Conservation (phyloP, 768 basidiomycete genomes). For the Lactifluus piperatus region DNA sequence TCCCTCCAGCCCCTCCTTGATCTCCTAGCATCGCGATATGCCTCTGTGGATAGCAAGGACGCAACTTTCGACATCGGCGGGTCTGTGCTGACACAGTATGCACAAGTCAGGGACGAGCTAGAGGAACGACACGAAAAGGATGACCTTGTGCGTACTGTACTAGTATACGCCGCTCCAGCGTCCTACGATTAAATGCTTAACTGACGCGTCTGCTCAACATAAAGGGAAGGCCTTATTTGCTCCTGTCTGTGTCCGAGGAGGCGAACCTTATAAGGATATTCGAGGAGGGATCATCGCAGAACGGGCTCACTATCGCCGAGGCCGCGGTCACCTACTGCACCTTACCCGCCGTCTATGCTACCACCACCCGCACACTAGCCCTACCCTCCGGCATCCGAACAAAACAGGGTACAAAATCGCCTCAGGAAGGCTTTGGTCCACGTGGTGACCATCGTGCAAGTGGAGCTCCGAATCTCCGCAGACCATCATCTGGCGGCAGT, state of each 20-base stretch:
- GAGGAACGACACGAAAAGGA: slow-evolving; percentile 9
- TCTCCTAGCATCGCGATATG: slow-evolving; percentile 10
- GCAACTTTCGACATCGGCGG: slow-evolving; percentile 9
- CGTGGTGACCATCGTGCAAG: no score
- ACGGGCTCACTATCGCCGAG: slow-evolving; percentile 4
- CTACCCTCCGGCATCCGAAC: no score
- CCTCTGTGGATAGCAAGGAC: slow-evolving; percentile 8
- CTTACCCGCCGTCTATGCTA: no score
- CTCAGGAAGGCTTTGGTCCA: no score
- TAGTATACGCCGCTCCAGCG: background rate
- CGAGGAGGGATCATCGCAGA: slow-evolving; percentile 1
- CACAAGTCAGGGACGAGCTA: slow-evolving; percentile 7
- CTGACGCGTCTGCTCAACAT: background rate
- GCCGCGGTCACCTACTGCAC: no score
- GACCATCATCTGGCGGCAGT: no score
- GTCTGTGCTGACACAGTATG: slow-evolving; percentile 1
- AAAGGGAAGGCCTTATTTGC: slow-evolving; percentile 18
- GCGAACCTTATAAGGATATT: slow-evolving; percentile 1
- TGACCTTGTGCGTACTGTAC: slow-evolving; percentile 13
- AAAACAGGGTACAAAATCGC: no score
- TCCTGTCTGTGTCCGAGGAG: slow-evolving; percentile 14
- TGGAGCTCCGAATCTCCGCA: no score
- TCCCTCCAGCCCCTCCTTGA: slow-evolving; percentile 18
- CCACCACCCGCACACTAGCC: no score
- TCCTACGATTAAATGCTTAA: background rate